phyloP scores from a whole-genome alignment of 139 green algal genomes.

The Auxenochlorella pyrenoidosa region DNA sequence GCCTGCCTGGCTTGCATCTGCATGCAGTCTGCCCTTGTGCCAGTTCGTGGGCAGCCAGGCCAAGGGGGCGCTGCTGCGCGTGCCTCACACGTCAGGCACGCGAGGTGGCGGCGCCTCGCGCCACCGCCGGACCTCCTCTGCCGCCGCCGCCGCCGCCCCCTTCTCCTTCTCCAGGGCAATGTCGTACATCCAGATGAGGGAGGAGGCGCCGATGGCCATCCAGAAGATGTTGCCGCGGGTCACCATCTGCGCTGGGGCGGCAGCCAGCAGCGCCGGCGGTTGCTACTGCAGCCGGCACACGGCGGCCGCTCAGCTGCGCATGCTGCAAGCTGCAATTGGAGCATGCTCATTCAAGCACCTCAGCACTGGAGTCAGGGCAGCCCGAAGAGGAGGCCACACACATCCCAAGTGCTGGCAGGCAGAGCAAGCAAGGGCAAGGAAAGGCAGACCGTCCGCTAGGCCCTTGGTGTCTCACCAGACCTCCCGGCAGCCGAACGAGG shows the following conservation, averaged over 20 bases:
- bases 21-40: too few species aligned
- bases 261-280: not conserved
- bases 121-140: not conserved
- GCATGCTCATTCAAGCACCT: too few species aligned
- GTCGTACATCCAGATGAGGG: slow-evolving; percentile 13
- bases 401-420: not conserved
- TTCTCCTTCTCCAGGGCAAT: not conserved
- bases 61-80: too few species aligned
- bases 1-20: too few species aligned
- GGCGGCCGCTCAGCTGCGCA: too few species aligned
- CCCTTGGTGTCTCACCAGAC: not conserved
- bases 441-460: not conserved
- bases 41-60: too few species aligned
- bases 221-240: slow-evolving; percentile 6
- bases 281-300: too few species aligned
- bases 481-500: not conserved
- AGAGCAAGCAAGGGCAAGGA: not conserved
- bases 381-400: too few species aligned
- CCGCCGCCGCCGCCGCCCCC: not conserved
- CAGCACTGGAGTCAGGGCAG: too few species aligned
- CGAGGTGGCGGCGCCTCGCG: not conserved
- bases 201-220: not conserved
- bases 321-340: too few species aligned
- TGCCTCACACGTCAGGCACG: not conserved
- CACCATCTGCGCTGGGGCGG: not conserved